Evolutionary conservation across 2,329 filamentous ascomycete species (phyloP), one percentile per base, ranked within the genome.

Genomic region (Aspergillus felis): DNA sequence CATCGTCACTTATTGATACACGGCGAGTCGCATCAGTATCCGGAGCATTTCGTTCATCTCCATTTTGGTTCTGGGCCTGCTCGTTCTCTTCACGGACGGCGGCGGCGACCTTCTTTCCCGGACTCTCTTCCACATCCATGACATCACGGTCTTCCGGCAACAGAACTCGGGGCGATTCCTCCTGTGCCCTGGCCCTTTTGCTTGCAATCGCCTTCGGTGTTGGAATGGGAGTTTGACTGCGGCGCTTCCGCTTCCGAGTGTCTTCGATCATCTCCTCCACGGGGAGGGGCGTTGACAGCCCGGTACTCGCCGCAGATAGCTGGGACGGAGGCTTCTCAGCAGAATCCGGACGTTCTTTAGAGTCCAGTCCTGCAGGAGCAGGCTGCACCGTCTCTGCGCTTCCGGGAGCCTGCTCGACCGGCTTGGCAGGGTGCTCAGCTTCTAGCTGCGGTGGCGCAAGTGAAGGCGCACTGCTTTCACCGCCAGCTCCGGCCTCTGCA

Each of bases 191-290:
- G 10, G 79, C 74, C 59, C 82, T 84, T 69, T 88, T 88, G 52
- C 76, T 77, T 48, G 80, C 78, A 50, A 81, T 72, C 14, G 83
- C 81, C 56, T 84, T 79, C 25, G 78, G 74, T 9, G 78, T 81
- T 8, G 83, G 83, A 22, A 82, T 77, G 38, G 87, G 87, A 56
- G 81, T 89, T 56, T 80, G 78, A 47, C 86, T 90, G 64, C 86
- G 81, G 64, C 86, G 84, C 71, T 89, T 90, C 60, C 87, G 81
- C 72, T 87, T 89, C 64, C 84, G 83, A 44, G 77, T 77, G 63
- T 87, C 85, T 60, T 84, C 79, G 35, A 76, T 64, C 44, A 74
- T 64, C 65, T 78, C 75, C 61, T 73, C 70, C 27, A 62, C 51
- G 5, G 68, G 67, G 10, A 68, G 59, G 51, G 69, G 66, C 46